These are phyloP conservation scores for Scenedesmus sp. DNA, from an alignment of 163 green algal genomes.

Conservation along the genomic window DNA sequence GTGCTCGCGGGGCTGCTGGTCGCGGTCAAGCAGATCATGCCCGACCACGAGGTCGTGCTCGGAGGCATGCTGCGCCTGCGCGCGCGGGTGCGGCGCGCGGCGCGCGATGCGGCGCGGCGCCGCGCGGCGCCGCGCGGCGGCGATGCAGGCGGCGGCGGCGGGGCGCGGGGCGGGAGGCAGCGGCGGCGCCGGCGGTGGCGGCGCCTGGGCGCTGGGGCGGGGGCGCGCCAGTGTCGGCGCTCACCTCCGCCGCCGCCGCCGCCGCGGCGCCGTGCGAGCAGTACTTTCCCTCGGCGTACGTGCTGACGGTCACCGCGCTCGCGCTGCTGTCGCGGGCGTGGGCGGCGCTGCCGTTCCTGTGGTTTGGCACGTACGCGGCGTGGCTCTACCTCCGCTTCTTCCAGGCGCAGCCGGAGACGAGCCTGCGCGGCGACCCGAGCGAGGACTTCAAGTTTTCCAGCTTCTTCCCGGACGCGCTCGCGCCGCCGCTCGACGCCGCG, in stretches of 20 bases:
- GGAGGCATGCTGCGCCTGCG: conserved; percentile 67
- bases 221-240: not conserved
- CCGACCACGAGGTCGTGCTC: conserved; percentile 79
- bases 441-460: conserved; percentile 82
- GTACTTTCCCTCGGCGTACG: conserved; percentile 73
- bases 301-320: conserved; percentile 50
- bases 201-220: not conserved
- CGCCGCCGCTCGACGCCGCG: conserved; percentile 27
- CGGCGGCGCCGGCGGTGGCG: not conserved
- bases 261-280: too few species aligned
- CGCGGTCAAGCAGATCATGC: conserved; percentile 85
- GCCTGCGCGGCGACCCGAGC: conserved; percentile 69
- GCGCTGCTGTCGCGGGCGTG: conserved; percentile 27
- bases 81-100: conserved; percentile 63
- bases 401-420: conserved; percentile 68
- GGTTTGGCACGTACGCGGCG: conserved; percentile 67
- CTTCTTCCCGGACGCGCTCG: conserved; percentile 69
- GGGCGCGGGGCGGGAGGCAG: too few species aligned
- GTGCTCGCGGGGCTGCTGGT: conserved; percentile 80
- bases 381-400: conserved; percentile 93
- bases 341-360: conserved; percentile 49
- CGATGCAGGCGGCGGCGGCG: not conserved
- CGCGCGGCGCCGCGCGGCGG: too few species aligned
- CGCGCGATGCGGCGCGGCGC: not conserved
- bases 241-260: too few species aligned